Base-by-base conservation (phyloP, 495 filamentous ascomycete genomes). In the Glonium stellatum region DNA sequence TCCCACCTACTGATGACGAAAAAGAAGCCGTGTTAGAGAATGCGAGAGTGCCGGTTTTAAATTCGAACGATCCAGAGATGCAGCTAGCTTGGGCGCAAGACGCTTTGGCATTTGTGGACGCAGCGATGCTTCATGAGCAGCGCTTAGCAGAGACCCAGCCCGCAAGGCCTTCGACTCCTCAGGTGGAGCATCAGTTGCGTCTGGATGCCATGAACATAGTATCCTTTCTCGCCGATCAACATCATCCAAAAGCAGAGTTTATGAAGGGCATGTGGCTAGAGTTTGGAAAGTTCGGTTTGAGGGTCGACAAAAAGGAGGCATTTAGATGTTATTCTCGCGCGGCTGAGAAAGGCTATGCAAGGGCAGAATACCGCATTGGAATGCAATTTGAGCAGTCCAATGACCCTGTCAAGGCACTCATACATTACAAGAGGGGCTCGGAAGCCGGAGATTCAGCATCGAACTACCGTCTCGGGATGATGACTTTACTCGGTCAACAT, bases 371-470 rank as follows among this genome's bases (percentile, higher is more conserved):
- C 73, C 82, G 93, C 27, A 96, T 98, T 71, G 93, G 93, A 54
- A 97, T 97, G 93, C 90, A 96, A 54, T 97, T 89, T 70, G 93
- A 98, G 72, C 87, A 84, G 66, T 90, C 90, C 6, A 96, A 93
- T 65, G 92, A 97, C 66, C 84, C 88, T 31, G 79, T 84, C 35
- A 97, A 96, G 69, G 95, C 93, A 1, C 85, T 96, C 66, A 82
- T 82, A 67, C 90, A 97, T 73, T 98, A 97, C 71, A 80, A 86
- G 44, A 78, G 82, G 34, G 93, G 93, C 51, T 84, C 92, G 15
- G 76, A 82, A 52, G 74, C 83, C 63, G 81, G 82, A 2, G 93
- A 98, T 73, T 95, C 95, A 8, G 93, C 93, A n/a, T 92, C 90
- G 11, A 86, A 87, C 66, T 98, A 97, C 79, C 86, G 93, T 54